Evolutionary conservation across 139 green algal species (phyloP), one percentile per base, ranked within the genome.

Genomic region (Micromonas pusilla): DNA sequence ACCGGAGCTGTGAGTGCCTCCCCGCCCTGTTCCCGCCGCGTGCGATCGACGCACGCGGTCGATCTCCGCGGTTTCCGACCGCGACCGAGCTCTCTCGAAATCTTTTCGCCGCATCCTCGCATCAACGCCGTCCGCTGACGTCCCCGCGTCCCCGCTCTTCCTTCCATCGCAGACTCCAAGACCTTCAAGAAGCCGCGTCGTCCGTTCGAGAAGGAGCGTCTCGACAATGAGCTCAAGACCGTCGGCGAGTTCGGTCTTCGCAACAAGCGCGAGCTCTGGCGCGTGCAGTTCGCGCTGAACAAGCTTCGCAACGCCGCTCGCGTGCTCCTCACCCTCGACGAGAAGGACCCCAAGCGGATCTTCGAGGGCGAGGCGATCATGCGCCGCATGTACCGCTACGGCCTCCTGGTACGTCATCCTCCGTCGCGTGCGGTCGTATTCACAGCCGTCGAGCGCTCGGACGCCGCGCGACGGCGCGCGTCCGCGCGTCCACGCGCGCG

Each of bases 211-310:
- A 99, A 99, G 92, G 96, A 99, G 84, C 95, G 96, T 68, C 87
- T 99, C 73, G 96, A 99, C 80, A 85, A 86, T 39, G 96, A 99
- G 90, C 85, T 99, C 86, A 99, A 99, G 91, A 83, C 97, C n/a
- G 93, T 99, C 34, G 96, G 96, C 78, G 96, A 99, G 88, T 99
- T 96, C 77, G 96, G 96, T 72, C 92, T 99, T 70, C 91, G 94
- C 79, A 96, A 96, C 92, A 99, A 99, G 94, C 90, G 94, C 52
- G 96, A 99, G 93, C 90, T 99, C 13, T 99, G 95, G 96, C 92
- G 96, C 81, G 95, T 99, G 86, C 93, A 97, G 87, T 88, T 92
- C 78, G 85, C 87, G 52, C 80, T 94, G 77, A 90, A 82, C 82
- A 93, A 92, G 84, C 93, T 96, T 85, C 92, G 91, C 67, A 96